Evolutionary conservation across 805 yeast species (phyloP), one percentile per base, ranked within the genome.

Genomic region (Cephaloascus albidus): DNA sequence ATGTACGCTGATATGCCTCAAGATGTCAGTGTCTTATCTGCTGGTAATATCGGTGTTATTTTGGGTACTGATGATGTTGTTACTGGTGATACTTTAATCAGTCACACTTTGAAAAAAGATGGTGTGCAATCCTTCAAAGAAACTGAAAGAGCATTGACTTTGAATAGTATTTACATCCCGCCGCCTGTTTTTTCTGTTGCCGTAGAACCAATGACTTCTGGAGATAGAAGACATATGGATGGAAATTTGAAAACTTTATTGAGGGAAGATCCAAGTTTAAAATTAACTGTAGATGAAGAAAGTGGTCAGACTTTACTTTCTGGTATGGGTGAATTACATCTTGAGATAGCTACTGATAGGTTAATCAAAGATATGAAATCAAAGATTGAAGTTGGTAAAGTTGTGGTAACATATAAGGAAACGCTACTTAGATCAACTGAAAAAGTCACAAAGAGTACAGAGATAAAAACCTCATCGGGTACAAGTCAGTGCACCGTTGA

Each of bases 241-340:
- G 71, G 75, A 4, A 81, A 94, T 3, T 65, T 93, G 36, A 64
- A 66, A 8, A 63, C 75, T 1, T 58, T 93, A 33, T 57, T 85
- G n/a, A 70, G 83, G 39, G 97, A 93, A 53, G 98, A 93, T 52
- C 98, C 98, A 3, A 85, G 95, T 37, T 66, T 93, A 44, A 74
- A 76, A 23, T 72, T 86, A 5, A 60, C 75, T 3, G 72, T 68
- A 37, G 85, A 93, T 55, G 89, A 86, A 43, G 97, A 90, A 48
- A 68, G 86, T 40, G 95, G 93, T 4, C 97, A 93, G 61, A 80
- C 89, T 2, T 73, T 89, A 20, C 60, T 93, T 23, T 80, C 95
- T 16, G 98, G 98, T 26, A 90, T 90, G 97, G 98, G 98, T 33
- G 97, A 93, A 53, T 68, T 93, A 36, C 98, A 93, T 61, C 68